Conservation (phyloP, 345 rosid genomes). For the Tarenaya hassleriana region DNA sequence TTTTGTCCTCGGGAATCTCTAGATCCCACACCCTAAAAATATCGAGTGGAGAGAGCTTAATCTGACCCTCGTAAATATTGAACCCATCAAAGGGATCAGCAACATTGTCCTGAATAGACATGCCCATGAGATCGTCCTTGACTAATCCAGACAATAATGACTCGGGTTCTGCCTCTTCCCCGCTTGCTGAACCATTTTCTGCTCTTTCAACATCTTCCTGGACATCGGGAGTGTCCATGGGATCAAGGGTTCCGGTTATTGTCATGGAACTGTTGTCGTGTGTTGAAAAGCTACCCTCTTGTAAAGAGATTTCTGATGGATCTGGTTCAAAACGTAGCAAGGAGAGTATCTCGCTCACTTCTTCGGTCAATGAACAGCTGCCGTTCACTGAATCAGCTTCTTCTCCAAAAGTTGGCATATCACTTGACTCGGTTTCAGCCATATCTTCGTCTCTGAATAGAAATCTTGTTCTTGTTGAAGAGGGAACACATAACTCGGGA, state of each 20-base stretch:
- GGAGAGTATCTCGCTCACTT: constrained; percentile 18
- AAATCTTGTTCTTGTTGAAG: constrained; percentile 12
- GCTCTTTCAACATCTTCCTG: constrained; percentile 10
- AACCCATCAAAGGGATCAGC: not conserved
- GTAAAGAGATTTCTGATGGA: constrained; percentile 24
- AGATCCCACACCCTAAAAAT: constrained; percentile 74
- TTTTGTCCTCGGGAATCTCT: constrained; percentile 38
- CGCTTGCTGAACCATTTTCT: constrained; percentile 11
- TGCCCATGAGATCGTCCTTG: constrained; percentile 29
- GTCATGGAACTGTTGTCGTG: constrained; percentile 32
- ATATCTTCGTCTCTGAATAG: constrained; percentile 19
- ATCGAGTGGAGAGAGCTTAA: constrained; percentile 23
- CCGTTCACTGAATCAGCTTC: constrained; percentile 19
- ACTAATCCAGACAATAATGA: constrained; percentile 12
- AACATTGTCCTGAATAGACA: constrained; percentile 12
- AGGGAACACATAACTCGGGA: constrained; percentile 30
- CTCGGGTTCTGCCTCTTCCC: constrained; percentile 10
- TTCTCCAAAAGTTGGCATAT: not conserved
- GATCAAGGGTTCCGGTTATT: constrained; percentile 16
- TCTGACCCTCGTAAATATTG: constrained; percentile 13
- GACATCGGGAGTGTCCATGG: constrained; percentile 14
- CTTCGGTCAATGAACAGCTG: constrained; percentile 9
- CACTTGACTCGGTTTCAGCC: constrained; percentile 12
- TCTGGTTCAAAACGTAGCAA: constrained; percentile 23
- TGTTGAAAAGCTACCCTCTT: constrained; percentile 30